Evolutionary conservation across 2,329 filamentous ascomycete species (phyloP).

Genomic region (Ambrosiella cleistominuta): DNA sequence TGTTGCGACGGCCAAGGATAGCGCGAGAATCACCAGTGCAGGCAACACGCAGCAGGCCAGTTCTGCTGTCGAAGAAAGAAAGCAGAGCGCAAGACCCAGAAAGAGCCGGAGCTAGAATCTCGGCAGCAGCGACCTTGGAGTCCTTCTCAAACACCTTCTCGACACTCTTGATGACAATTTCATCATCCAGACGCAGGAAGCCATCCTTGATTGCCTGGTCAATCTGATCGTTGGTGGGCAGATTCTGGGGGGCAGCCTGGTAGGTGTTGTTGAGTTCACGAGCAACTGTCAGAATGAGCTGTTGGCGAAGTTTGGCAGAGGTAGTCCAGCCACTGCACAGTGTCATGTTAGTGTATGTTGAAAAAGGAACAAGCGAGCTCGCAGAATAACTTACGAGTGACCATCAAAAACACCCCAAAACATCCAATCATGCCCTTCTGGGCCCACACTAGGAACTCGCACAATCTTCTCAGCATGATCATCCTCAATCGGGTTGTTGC

Average conservation of each 20-base stretch:
- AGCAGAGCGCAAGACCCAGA: slow-evolving; percentile 95
- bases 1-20: slow-evolving; percentile 63
- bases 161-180: slow-evolving; percentile 87
- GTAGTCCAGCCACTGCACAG: slow-evolving; percentile 76
- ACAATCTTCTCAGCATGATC: slow-evolving; percentile 98
- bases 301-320: slow-evolving; percentile 84
- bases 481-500: slow-evolving; percentile 95
- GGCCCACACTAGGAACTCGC: slow-evolving; percentile 48
- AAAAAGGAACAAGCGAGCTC: not conserved
- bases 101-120: slow-evolving; percentile 77
- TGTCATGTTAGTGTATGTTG: not conserved
- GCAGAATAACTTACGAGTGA: slow-evolving; percentile 50
- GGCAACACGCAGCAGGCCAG: slow-evolving; percentile 77
- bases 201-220: slow-evolving; percentile 84
- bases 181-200: slow-evolving; percentile 75
- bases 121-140: slow-evolving; percentile 78
- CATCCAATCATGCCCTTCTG: slow-evolving; percentile 61
- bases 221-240: slow-evolving; percentile 62
- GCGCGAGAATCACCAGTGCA: slow-evolving; percentile 95
- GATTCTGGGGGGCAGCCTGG: slow-evolving; percentile 45
- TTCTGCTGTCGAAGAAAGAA: slow-evolving; percentile 83
- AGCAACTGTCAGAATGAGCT: slow-evolving; percentile 80
- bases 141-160: slow-evolving; percentile 78
- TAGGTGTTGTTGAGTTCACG: slow-evolving; percentile 86
- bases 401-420: slow-evolving; percentile 99